Base-by-base conservation (phyloP, 495 filamentous ascomycete genomes). In the Xylaria scruposa region DNA sequence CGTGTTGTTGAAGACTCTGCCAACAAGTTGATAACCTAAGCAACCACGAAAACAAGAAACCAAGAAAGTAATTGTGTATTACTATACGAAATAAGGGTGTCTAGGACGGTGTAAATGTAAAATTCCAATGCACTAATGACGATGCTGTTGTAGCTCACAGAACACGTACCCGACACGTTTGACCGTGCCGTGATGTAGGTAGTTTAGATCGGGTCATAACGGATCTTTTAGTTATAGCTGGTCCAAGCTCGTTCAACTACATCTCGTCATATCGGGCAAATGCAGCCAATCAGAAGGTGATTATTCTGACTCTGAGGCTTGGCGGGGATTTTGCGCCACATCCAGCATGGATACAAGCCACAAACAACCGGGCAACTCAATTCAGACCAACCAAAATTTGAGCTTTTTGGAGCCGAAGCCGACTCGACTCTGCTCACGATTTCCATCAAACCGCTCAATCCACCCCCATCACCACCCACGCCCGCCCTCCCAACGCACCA, bases 391-490 rank as follows among this genome's bases (percentile, higher is more conserved):
- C 77, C 74, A 79, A 79, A 79, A 72, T 78, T 78, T 77, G 75
- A 75, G 75, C 71, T 75, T 60, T 78, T 36, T 72, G 70, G 66
- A 67, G 70, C 77, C 75, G 75, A 74, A 75, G 73, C 75, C 77
- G 77, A 78, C 71, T 71, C 64, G 70, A 67, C 56, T 72, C 56
- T 74, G 62, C 58, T 68, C 73, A 73, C 72, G 68, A 78, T 73
- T 77, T 78, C 77, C 78, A 79, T 81, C 81, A 84, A 85, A 85
- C 83, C 81, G 76, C 84, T 83, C 83, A 85, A 73, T 77, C 76
- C 74, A 19, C 70, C 72, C 75, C 26, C 36, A 68, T 54, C 54
- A 72, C 77, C 70, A 38, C 69, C 61, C 51, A 75, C 54, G 72
- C 70, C 67, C 40, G 36, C 60, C 73, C 70, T 70, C 73, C 78